These are phyloP conservation scores for Acer negundo DNA, from an alignment of 345 rosid genomes.

Conservation along the genomic window DNA sequence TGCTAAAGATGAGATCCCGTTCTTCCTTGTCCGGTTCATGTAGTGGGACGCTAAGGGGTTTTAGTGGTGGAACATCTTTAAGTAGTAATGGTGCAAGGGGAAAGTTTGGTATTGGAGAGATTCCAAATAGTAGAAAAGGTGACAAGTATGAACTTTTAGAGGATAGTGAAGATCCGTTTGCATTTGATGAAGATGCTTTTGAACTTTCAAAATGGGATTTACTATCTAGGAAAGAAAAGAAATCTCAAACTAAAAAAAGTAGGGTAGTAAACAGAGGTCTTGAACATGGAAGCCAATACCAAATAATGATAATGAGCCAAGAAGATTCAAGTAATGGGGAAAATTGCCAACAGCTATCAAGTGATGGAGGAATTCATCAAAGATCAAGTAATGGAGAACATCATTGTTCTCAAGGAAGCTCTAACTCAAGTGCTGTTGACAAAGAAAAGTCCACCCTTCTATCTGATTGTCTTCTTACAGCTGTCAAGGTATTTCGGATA, in stretches of 20 bases:
- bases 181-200: slow-evolving; percentile 79
- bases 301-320: slow-evolving; percentile 36
- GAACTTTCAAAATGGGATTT: slow-evolving; percentile 80
- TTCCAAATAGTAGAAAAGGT: slow-evolving; percentile 33
- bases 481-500: slow-evolving; percentile 64
- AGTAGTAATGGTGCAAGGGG: slow-evolving; percentile 42
- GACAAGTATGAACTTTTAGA: slow-evolving; percentile 37
- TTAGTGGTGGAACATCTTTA: slow-evolving; percentile 38
- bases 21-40: slow-evolving; percentile 55
- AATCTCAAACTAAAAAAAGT: slow-evolving; percentile 37
- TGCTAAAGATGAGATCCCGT: slow-evolving; percentile 41
- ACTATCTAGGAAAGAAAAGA: slow-evolving; percentile 51
- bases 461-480: slow-evolving; percentile 85
- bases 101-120: slow-evolving; percentile 34
- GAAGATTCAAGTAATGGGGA: slow-evolving; percentile 44
- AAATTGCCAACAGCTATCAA: slow-evolving; percentile 37
- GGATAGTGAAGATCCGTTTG: slow-evolving; percentile 74
- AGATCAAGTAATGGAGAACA: slow-evolving; percentile 32
- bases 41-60: slow-evolving; percentile 48
- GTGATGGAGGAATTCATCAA: slow-evolving; percentile 26
- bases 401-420: slow-evolving; percentile 37
- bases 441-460: slow-evolving; percentile 58
- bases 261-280: slow-evolving; percentile 33
- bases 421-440: slow-evolving; percentile 40
- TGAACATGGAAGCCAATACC: slow-evolving; percentile 40